Evolutionary conservation across 2,329 filamentous ascomycete genomes (phyloP), one percentile per base, ranked within the genome.

Genomic region (Penicillium glabrum): DNA sequence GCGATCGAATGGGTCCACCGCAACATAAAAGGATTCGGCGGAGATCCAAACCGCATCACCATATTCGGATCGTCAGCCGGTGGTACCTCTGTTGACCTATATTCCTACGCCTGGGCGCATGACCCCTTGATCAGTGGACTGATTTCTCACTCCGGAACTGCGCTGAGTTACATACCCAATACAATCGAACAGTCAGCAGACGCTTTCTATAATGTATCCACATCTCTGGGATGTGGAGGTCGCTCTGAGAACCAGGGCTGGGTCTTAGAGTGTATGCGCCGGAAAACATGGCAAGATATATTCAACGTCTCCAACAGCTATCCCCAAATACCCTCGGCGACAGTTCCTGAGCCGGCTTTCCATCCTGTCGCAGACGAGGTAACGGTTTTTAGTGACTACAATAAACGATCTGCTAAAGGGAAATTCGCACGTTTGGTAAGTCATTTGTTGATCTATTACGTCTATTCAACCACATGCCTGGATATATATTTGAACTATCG

Each of bases 11-110:
- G 82, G 82, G 68, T 82, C 0, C 72, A 72, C 3, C 72, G 77
- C 44, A 83, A 84, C 63, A 80, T 84, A 24, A 75, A 64, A 9
- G 67, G 69, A 1, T 85, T 85, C 59, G 81, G 81, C 19, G 83
- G 83, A 16, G 79, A 82, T 57, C 69, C 76, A 1, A 48, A 67
- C 1, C 68, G 69, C n/a, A 80, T 82, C 59, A 75, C 75, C 0
- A 70, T 81, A 19, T 80, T 77, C 65, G 80, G 80, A 2, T 76
- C 81, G 62, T 78, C 76, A 3, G 75, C 79, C 1, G 79, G 80
- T 7, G 56, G 63, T 23, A 48, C 61, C 10, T 59, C 67, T 0
- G 66, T 71, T 11, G 71, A 71, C 52, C 68, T 68, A 54, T 74
- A 68, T 54, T 56, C 60, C 3, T 67, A 72, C 37, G 70, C 72